A percentile compares a stretch with the other conserved stretches of the same genome.
phyloP scores from a whole-genome alignment of 1,139 yeast genomes.

The Sugiyamaella castrensis region DNA sequence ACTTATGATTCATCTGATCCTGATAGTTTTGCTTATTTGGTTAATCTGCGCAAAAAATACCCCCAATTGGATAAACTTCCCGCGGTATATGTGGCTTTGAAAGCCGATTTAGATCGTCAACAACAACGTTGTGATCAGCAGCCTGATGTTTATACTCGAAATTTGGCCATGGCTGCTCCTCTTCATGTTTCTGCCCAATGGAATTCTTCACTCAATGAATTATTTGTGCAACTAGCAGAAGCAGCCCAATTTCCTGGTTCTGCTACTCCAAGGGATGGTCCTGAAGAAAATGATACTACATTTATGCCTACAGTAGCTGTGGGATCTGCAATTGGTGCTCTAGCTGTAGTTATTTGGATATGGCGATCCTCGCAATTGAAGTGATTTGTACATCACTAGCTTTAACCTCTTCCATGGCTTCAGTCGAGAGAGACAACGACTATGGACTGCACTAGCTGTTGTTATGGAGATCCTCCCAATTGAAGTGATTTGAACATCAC shows the following conservation, averaged over 20 bases:
- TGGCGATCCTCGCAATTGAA: slow-evolving; percentile 12
- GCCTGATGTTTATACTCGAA: slow-evolving; percentile 82
- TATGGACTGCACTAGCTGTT: too few species aligned
- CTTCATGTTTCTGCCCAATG: slow-evolving; percentile 86
- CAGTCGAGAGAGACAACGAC: too few species aligned
- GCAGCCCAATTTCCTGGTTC: slow-evolving; percentile 77
- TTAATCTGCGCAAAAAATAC: slow-evolving; percentile 60
- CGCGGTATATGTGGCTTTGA: slow-evolving; percentile 81
- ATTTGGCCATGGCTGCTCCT: slow-evolving; percentile 66
- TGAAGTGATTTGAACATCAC: too few species aligned
- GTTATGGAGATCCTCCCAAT: too few species aligned
- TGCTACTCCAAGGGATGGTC: slow-evolving; percentile 79
- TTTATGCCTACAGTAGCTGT: slow-evolving; percentile 41
- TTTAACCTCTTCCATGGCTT: too few species aligned
- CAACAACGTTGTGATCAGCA: slow-evolving; percentile 83
- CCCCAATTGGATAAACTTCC: slow-evolving; percentile 69
- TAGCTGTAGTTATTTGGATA: slow-evolving; percentile 21
- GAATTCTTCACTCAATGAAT: slow-evolving; percentile 80
- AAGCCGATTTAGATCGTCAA: slow-evolving; percentile 93
- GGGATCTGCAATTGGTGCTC: slow-evolving; percentile 16
- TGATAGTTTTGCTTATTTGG: slow-evolving; percentile 81
- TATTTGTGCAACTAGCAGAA: slow-evolving; percentile 82
- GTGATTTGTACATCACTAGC: too few species aligned
- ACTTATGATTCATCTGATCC: slow-evolving; percentile 95
- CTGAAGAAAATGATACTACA: slow-evolving; percentile 55